These are phyloP conservation scores for Adiantum capillusveneris DNA, from an alignment of 75 land plant genomes.

Conservation along the genomic window DNA sequence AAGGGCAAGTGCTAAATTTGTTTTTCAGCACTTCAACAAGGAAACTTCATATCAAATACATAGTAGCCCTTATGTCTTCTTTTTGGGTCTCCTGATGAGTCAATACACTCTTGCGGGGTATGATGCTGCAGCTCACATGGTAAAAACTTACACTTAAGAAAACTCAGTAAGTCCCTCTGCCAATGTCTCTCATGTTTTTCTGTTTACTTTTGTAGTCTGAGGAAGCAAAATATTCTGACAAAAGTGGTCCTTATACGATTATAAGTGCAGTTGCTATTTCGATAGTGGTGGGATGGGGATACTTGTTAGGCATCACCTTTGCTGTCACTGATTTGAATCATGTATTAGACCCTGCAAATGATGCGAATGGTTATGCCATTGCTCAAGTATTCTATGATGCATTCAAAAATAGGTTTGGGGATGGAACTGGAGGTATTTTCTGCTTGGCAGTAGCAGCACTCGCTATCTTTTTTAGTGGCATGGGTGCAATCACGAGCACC, in stretches of 20 bases:
- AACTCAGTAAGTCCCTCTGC: not conserved
- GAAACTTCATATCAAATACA: slow-evolving; percentile 56
- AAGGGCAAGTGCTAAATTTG: slow-evolving; percentile 54
- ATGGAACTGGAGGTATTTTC: slow-evolving; percentile 79
- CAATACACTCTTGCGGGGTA: slow-evolving; percentile 86
- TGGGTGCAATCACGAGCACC: slow-evolving; percentile 91
- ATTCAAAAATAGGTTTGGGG: slow-evolving; percentile 70
- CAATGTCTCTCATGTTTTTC: not conserved
- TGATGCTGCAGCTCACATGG: slow-evolving; percentile 97
- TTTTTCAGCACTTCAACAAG: slow-evolving; percentile 78
- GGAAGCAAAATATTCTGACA: slow-evolving; percentile 80
- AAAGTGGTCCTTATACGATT: slow-evolving; percentile 79
- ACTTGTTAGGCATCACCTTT: slow-evolving; percentile 79
- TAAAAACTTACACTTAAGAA: slow-evolving; percentile 13
- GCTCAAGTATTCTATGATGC: slow-evolving; percentile 82
- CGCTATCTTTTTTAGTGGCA: slow-evolving; percentile 83
- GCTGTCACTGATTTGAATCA: slow-evolving; percentile 53
- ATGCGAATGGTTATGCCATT: slow-evolving; percentile 87
- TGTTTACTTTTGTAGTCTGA: slow-evolving; percentile 45
- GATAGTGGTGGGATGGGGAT: slow-evolving; percentile 72
- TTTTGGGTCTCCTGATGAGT: slow-evolving; percentile 83
- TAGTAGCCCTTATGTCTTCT: slow-evolving; percentile 68
- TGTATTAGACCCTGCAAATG: slow-evolving; percentile 52
- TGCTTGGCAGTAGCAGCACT: slow-evolving; percentile 72
- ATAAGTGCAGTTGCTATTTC: slow-evolving; percentile 64